Conservation (phyloP, 2,329 filamentous ascomycete species). For the Ophiobolus disseminans region DNA sequence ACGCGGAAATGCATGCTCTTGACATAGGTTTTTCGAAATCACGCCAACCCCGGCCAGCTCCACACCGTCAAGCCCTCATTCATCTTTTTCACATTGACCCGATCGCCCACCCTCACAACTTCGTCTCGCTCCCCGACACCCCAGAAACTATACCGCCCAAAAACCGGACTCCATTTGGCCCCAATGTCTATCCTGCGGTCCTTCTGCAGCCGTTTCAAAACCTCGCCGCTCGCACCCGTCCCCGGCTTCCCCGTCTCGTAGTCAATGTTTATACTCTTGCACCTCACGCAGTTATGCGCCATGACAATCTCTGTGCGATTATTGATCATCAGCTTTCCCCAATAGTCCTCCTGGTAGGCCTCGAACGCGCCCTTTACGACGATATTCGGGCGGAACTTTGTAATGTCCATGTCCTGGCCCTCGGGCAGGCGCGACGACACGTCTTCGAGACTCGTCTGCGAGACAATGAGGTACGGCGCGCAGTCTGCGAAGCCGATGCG, state of each 20-base stretch:
- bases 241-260: constrained; percentile 53
- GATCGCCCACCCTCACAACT: constrained; percentile 50
- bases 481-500: constrained; percentile 74
- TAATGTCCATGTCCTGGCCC: constrained; percentile 52
- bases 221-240: constrained; percentile 45
- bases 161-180: constrained; percentile 56
- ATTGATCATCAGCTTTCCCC: constrained; percentile 49
- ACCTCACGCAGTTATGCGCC: constrained; percentile 56
- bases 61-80: constrained; percentile 52
- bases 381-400: constrained; percentile 57
- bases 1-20: neutral
- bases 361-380: constrained; percentile 50
- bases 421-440: constrained; percentile 59
- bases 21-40: neutral
- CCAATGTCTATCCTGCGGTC: constrained; percentile 56
- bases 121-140: constrained; percentile 18
- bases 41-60: too few relatives aligned
- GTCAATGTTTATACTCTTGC: constrained; percentile 57
- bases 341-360: constrained; percentile 57
- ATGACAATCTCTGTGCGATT: constrained; percentile 43
- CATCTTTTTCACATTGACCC: constrained; percentile 49
- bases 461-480: constrained; percentile 77
- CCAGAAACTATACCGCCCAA: constrained; percentile 57
- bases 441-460: constrained; percentile 71
- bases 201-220: constrained; percentile 55